Conservation (phyloP, 2,329 filamentous ascomycete species). For the Colletotrichum sp. region DNA sequence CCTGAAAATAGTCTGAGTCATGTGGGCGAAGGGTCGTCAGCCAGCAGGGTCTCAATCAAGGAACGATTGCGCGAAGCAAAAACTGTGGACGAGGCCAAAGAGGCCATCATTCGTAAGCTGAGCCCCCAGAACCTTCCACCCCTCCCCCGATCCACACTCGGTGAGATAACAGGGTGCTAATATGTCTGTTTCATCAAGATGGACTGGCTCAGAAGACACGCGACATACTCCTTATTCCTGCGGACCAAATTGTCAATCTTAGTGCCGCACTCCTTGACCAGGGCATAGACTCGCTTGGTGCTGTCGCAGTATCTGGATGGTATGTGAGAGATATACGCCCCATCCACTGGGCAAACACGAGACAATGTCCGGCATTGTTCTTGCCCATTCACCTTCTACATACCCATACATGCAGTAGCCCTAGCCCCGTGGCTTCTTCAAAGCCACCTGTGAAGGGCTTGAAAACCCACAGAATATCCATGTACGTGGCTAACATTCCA, state of each 20-base stretch:
- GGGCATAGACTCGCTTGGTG: slow-evolving; percentile 32
- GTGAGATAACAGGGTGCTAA: neutral
- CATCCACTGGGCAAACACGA: neutral
- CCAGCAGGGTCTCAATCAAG: neutral
- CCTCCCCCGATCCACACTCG: no score
- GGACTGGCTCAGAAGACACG: neutral
- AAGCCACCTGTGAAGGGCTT: neutral
- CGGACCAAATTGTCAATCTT: neutral
- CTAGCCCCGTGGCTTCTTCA: no score
- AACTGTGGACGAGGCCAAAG: neutral
- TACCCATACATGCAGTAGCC: no score
- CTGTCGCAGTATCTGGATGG: slow-evolving; percentile 48
- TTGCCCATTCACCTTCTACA: neutral
- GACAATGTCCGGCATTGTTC: neutral
- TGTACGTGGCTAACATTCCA: neutral
- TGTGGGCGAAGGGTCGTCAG: neutral
- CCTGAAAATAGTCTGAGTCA: neutral
- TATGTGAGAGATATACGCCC: neutral
- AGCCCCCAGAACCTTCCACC: neutral
- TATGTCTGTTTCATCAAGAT: neutral
- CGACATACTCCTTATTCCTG: neutral
- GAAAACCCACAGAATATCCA: neutral
- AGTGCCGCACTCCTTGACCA: slow-evolving; percentile 9
- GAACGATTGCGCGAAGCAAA: neutral
- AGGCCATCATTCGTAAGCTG: neutral